Base-by-base conservation (phyloP, 257 asterid species). In the Fraxinus quadrangulata region DNA sequence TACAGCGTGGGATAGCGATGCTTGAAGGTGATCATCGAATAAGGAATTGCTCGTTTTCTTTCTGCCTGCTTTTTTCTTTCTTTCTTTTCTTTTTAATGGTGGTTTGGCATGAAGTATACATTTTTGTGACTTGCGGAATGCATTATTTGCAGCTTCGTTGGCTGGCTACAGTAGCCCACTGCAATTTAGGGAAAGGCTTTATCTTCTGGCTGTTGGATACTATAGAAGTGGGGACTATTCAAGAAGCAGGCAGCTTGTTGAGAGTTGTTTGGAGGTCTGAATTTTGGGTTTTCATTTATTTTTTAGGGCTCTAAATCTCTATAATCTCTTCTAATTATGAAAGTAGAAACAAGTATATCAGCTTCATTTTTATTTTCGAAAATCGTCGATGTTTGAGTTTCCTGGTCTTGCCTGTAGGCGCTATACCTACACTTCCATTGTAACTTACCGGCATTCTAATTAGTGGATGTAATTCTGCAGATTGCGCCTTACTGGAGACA, bases 1-100 rank as follows among this genome's bases (percentile, higher is more conserved):
- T 92, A 31, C 97, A 90, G n/a, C 95, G 97, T 78, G 99, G 99
- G 40, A 92, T 92, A 82, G 97, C 91, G 56, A 94, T 94, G 99
- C 99, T 94, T 67, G 99, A 94, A 87, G 94, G 97, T 91, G 36
- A 81, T 77, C 59, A 47, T 61, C 19, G 37, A 75, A 63, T 70
- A 54, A 70, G 5, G 45, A 66, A 71, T 31, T 30, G 31, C 30
- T 11, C 73, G 67, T 77, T 75, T 66, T 45, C 71, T 30, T 40
- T 49, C 68, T 1, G 9, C 70, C 19, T 45, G 6, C 54, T 45
- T 13, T 30, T 30, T 30, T 30, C 31, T 8, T 2, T 45, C 13
- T 45, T 45, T 45, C 13, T 66, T 72, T 9, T 8, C 1, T 37
- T 37, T 37, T 37, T 37, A 14, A 13, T 30, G 33, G 33, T 75